Evolutionary conservation across 23 red algal genomes (phyloP), one percentile per base, ranked within the genome.

Genomic region (Gracilariopsis chorda): DNA sequence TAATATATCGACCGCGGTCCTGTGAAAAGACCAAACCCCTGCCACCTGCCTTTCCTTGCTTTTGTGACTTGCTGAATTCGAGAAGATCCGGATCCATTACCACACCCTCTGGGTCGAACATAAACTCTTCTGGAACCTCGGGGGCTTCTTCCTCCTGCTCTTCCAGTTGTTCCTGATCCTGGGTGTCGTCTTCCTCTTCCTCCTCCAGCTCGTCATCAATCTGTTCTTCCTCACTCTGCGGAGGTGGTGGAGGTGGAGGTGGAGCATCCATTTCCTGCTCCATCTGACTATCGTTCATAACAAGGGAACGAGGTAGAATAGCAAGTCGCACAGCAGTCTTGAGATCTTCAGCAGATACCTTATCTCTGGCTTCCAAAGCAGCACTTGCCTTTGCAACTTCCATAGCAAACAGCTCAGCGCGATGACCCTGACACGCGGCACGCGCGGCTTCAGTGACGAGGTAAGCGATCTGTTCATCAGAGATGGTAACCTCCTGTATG

Each of bases 61-160:
- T 78, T 69, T 99, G 97, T 30, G 84, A 84, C 52, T 98, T 86
- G 42, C 74, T 85, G 63, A 95, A 93, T 51, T 96, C 84, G 20
- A 99, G 70, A 62, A 99, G 32, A 34, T 99, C 93, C 3, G 97
- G 93, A 84, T 99, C 97, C 78, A 99, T 72, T 33, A 90, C 84
- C 12, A 95, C 97, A 21, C 93, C 97, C 46, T 99, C 97, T 29
- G 97, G 93, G 83, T 99, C 97, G 69, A 99, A 99, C 90, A 99
- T 95, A 65, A 96, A 99, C 77, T 99, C 97, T 67, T 99, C 92
- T 7, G 97, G 97, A 43, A 99, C 79, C 59, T 92, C 69, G 0
- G 93, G 90, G 21, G 79, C 91, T 44, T 93, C 88, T 30, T 95
- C 88, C n/a, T 61, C 72, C 45, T 99, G 60, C 63, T 99, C 93